Evolutionary conservation across 176 grass and related monocot genomes (phyloP), one percentile per base, ranked within the genome.

Genomic region (Oryza punctata): DNA sequence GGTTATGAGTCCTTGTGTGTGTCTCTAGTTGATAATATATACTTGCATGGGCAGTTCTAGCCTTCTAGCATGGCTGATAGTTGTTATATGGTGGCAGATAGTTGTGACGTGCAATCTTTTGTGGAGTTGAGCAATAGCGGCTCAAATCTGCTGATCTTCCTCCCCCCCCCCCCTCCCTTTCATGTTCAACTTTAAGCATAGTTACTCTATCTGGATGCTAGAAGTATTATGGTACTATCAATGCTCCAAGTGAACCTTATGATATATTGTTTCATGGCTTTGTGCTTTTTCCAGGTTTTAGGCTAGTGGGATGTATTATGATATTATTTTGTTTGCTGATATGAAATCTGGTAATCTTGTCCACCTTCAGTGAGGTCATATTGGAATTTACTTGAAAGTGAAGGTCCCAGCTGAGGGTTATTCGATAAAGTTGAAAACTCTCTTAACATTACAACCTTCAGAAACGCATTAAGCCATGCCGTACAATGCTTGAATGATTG

Each of bases 371-470:
- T 0, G 59, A 43, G 18, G 15, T 3, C 3, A 0, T 57, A 2
- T 18, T 41, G 40, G 40, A 41, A 41, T 41, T 18, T 16, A 18
- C 27, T 41, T 63, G 37, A 35, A 21, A 82, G 52, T 37, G 87
- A 89, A 81, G 65, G 82, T 38, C 71, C 87, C 82, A 77, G 82
- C 87, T 70, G 87, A 81, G 87, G 81, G 77, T 74, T 76, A 37
- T 33, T 85, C 3, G n/a, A 7, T 54, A 61, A 45, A 16, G 23
- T 63, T 89, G 70, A 85, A 41, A 85, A 68, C 71, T 64, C 77
- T 76, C 77, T 49, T 49, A 85, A 76, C 82, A 75, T 40, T 69
- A 12, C 47, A 76, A 30, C 63, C 76, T 89, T 81, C 64, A 73
- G 19, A 85, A 15, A 89, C 74, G 12, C 47, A 85, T 50, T 68